A percentile compares a stretch with the other conserved stretches of the same genome.
phyloP scores from a whole-genome alignment of 495 filamentous ascomycete species.

The Aspergillus sparsus region DNA sequence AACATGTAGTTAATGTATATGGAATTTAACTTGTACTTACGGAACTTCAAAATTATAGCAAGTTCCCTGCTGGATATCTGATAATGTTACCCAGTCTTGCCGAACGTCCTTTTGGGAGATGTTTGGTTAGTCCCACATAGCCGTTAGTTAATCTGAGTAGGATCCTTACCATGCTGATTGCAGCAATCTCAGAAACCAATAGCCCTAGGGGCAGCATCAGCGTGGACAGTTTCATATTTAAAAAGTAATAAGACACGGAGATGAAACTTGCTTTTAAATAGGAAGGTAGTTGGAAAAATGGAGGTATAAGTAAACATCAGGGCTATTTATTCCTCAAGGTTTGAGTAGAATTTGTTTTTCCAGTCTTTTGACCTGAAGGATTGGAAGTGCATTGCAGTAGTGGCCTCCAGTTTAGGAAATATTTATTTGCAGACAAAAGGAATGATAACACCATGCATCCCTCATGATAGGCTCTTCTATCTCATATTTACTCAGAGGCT shows the following conservation, averaged over 20 bases:
- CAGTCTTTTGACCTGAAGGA: background rate
- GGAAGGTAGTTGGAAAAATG: background rate
- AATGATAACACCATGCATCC: background rate
- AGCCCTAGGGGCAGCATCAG: background rate
- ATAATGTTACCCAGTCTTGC: background rate
- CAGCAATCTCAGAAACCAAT: background rate
- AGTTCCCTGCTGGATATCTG: background rate
- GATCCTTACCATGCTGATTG: slow-evolving; percentile 1
- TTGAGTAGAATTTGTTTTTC: background rate
- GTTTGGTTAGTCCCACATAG: background rate
- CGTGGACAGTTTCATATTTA: background rate
- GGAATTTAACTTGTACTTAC: background rate
- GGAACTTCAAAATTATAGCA: background rate
- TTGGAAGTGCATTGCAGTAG: background rate
- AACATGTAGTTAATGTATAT: background rate
- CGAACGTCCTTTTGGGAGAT: background rate
- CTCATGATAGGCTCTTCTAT: background rate
- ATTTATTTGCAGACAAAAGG: background rate
- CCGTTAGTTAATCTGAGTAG: background rate
- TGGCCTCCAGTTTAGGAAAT: background rate
- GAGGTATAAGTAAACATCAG: background rate
- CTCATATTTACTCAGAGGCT: background rate
- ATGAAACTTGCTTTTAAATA: background rate
- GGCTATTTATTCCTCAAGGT: background rate
- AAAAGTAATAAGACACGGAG: background rate